These are phyloP conservation scores for Aquilaria agallochum DNA, from an alignment of 441 rosid genomes.

Conservation along the genomic window DNA sequence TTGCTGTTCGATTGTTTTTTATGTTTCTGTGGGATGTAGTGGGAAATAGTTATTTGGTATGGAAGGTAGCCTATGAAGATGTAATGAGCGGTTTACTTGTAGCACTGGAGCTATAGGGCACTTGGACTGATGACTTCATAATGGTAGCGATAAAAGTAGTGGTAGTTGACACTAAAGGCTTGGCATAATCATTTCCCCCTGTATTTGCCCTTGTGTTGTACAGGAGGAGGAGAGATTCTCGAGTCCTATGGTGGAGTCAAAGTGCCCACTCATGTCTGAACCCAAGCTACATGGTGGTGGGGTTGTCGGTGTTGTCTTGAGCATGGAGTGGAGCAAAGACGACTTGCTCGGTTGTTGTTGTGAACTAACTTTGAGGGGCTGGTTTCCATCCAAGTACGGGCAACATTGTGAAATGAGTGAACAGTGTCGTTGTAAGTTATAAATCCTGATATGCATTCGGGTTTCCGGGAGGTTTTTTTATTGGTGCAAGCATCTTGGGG, in stretches of 20 bases:
- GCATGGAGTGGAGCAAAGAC: constrained; percentile 38
- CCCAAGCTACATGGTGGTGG: constrained; percentile 39
- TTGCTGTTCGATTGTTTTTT: constrained; percentile 20
- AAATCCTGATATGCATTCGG: constrained; percentile 20
- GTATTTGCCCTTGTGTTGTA: constrained; percentile 74
- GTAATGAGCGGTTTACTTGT: constrained; percentile 22
- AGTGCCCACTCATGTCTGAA: constrained; percentile 49
- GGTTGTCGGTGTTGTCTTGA: constrained; percentile 36
- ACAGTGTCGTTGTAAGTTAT: constrained; percentile 28
- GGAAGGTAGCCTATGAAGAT: constrained; percentile 30
- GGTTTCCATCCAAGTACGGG: constrained; percentile 17
- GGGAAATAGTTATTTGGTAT: constrained; percentile 24
- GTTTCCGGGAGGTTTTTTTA: constrained; percentile 17
- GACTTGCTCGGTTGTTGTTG: constrained; percentile 29
- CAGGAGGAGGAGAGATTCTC: constrained; percentile 60
- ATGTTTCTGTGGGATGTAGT: constrained; percentile 18
- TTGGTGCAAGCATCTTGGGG: constrained; percentile 19
- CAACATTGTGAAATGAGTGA: constrained; percentile 29
- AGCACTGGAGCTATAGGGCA: constrained; percentile 40
- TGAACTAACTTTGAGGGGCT: constrained; percentile 32
- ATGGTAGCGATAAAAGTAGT: constrained; percentile 28
- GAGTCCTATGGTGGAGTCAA: constrained; percentile 52
- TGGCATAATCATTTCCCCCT: constrained; percentile 72
- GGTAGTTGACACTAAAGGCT: constrained; percentile 35
- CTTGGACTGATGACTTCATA: constrained; percentile 36